Conservation (phyloP, 139 green algal species). For the Haematococcus lacustris region DNA sequence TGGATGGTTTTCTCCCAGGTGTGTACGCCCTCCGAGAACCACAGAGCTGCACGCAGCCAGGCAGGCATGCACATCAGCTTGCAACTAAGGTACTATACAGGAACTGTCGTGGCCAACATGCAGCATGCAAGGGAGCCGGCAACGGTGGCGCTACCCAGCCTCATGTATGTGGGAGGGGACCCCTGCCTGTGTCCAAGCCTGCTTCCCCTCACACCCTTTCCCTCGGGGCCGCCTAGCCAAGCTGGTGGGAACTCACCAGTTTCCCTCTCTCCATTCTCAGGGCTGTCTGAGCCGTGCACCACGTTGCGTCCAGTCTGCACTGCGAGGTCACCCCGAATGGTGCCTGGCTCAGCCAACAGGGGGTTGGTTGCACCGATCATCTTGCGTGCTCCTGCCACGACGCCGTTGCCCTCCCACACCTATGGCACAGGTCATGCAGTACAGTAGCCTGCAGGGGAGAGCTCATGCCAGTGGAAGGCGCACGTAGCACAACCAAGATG, state of each 20-base stretch:
- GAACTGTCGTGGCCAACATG: background rate
- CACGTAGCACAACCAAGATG: too few species aligned
- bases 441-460: too few species aligned
- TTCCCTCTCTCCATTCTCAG: slow-evolving; percentile 89
- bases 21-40: slow-evolving; percentile 66
- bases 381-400: slow-evolving; percentile 85
- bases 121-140: background rate
- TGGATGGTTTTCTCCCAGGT: slow-evolving; percentile 54
- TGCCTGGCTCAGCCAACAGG: slow-evolving; percentile 83
- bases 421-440: slow-evolving; percentile 31
- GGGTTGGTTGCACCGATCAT: slow-evolving; percentile 95
- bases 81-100: background rate
- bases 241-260: slow-evolving; percentile 38
- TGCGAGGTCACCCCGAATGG: slow-evolving; percentile 84
- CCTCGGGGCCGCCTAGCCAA: background rate
- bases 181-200: background rate
- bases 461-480: too few species aligned
- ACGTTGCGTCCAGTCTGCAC: slow-evolving; percentile 91
- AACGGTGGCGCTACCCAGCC: background rate
- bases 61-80: background rate
- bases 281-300: slow-evolving; percentile 84
- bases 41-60: slow-evolving; percentile 53
- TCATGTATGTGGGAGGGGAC: background rate
- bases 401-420: slow-evolving; percentile 92
- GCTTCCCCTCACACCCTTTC: background rate